Conservation (phyloP, 1,284 basidiomycete species). For the Apiotrichum gracile region DNA sequence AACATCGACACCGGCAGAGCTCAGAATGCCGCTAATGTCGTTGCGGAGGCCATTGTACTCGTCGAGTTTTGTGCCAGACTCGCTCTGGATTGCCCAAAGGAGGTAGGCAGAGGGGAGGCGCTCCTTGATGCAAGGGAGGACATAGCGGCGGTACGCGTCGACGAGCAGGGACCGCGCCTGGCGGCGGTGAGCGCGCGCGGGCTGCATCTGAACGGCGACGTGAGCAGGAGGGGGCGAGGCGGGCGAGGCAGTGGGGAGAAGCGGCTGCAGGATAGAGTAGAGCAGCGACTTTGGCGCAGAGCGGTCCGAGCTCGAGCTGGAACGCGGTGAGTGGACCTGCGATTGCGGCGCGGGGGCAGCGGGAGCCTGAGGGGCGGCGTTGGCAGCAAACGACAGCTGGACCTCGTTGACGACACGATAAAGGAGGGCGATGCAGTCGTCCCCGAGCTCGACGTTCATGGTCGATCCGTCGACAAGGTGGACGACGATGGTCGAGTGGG, state of each 20-base stretch:
- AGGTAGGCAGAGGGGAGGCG: constrained; percentile 40
- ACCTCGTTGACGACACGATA: constrained; percentile 44
- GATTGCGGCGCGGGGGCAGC: constrained; percentile 21
- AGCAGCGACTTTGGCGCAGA: constrained; percentile 30
- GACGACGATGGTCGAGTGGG: constrained; percentile 31
- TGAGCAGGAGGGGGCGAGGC: constrained; percentile 3
- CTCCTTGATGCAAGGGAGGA: constrained; percentile 52
- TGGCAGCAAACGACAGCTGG: constrained; percentile 41
- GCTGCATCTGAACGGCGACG: constrained; percentile 18
- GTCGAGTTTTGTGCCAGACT: constrained; percentile 25
- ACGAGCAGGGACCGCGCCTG: constrained; percentile 68
- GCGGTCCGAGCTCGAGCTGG: constrained; percentile 9
- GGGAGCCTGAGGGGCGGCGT: constrained; percentile 14
- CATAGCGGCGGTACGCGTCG: constrained; percentile 64
- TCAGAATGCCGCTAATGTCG: constrained; percentile 30
- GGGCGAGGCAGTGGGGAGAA: constrained; percentile 22
- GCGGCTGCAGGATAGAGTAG: constrained; percentile 41
- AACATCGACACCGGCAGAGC: constrained; percentile 20
- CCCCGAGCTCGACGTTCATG: constrained; percentile 30
- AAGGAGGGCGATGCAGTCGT: constrained; percentile 26
- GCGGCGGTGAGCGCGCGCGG: constrained; percentile 58
- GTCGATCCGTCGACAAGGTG: constrained; percentile 42
- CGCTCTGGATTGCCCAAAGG: constrained; percentile 38
- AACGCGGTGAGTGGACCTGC: constrained; percentile 17
- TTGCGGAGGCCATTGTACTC: constrained; percentile 30